phyloP scores from a whole-genome alignment of 2,329 filamentous ascomycete genomes.

The Mycosphaerella sp. region DNA sequence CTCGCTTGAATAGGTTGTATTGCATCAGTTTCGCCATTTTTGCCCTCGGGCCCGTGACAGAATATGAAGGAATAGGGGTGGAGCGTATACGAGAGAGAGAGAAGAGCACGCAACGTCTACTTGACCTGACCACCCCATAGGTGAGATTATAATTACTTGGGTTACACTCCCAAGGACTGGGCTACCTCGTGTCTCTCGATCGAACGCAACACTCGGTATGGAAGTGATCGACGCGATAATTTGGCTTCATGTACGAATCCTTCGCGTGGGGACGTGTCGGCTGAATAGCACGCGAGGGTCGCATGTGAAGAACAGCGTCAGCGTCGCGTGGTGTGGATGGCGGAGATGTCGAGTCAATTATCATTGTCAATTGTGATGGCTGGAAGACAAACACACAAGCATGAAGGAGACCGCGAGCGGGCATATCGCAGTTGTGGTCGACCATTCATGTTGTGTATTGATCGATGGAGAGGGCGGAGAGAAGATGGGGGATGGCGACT shows the following conservation, averaged over 20 bases:
- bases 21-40: conserved; percentile 17
- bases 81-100: not conserved
- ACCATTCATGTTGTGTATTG: not conserved
- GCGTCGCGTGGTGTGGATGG: not conserved
- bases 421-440: not conserved
- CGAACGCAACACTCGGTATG: conserved; percentile 1
- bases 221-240: conserved; percentile 13
- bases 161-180: not conserved
- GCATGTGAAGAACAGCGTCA: not conserved
- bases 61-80: not conserved
- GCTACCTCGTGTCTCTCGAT: not conserved
- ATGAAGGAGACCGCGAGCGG: not conserved
- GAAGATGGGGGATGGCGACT: conserved; percentile 1
- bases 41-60: no score
- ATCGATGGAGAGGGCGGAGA: conserved; percentile 2
- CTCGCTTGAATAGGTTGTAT: conserved; percentile 29
- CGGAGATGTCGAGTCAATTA: not conserved
- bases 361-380: not conserved
- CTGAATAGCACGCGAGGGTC: conserved; percentile 13
- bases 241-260: conserved; percentile 2
- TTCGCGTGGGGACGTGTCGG: not conserved
- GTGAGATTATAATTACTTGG: not conserved
- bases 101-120: conserved; percentile 3
- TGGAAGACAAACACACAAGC: not conserved
- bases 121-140: conserved; percentile 1